These are phyloP conservation scores for Endoconidiophora laricicola DNA, from an alignment of 2,329 filamentous ascomycete species.

Conservation along the genomic window DNA sequence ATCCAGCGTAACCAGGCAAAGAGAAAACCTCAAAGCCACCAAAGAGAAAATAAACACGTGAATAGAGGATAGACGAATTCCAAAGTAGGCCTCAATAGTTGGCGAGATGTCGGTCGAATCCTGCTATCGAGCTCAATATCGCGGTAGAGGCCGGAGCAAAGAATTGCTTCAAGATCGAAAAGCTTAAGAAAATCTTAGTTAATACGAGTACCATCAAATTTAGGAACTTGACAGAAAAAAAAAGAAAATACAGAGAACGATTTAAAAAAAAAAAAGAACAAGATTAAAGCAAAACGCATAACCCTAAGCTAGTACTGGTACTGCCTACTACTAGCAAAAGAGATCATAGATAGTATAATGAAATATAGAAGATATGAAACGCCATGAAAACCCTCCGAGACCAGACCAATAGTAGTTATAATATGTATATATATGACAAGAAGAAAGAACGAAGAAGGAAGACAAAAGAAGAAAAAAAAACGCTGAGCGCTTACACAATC, in stretches of 20 bases:
- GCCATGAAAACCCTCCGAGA: background rate
- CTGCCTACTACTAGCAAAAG: background rate
- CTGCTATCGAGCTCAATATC: too few relatives aligned
- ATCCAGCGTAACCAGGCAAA: too few relatives aligned
- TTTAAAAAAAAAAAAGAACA: background rate
- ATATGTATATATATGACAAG: conserved; percentile 7
- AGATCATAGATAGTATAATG: background rate
- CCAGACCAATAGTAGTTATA: too few relatives aligned
- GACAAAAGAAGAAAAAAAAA: background rate
- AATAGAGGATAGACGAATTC: too few relatives aligned
- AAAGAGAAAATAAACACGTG: too few relatives aligned
- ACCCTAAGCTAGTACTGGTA: background rate
- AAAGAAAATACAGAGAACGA: background rate
- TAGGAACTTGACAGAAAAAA: background rate
- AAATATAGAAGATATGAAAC: background rate
- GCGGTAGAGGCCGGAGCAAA: too few relatives aligned
- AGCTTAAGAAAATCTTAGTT: too few relatives aligned
- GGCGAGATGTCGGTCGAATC: too few relatives aligned
- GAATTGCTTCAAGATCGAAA: too few relatives aligned
- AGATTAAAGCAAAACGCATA: background rate
- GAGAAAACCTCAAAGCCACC: too few relatives aligned
- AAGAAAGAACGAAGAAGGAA: background rate
- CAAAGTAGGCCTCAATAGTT: too few relatives aligned
- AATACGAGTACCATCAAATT: too few relatives aligned
- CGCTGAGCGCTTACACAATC: conserved; percentile 1